These are phyloP conservation scores for Pseudogymnoascus sp. DNA, from an alignment of 2,329 filamentous ascomycete species.

Conservation along the genomic window DNA sequence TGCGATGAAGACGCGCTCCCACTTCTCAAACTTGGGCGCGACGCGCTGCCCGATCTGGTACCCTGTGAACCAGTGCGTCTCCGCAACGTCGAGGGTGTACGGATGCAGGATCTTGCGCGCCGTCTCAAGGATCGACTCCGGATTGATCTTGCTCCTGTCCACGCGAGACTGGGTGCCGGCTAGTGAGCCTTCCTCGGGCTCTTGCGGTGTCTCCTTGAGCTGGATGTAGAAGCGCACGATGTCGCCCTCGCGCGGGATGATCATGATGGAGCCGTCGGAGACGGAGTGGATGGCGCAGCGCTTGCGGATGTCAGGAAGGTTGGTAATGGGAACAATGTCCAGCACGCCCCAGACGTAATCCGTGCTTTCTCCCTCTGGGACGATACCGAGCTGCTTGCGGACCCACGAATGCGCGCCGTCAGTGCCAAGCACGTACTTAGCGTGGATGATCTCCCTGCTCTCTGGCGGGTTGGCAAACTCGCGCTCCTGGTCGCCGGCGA, in stretches of 20 bases:
- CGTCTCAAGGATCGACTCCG: slow-evolving; percentile 53
- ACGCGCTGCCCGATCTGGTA: slow-evolving; percentile 64
- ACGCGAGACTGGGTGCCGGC: slow-evolving; percentile 29
- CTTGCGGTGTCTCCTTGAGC: slow-evolving; percentile 35
- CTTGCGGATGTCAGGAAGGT: slow-evolving; percentile 55
- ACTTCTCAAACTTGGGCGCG: slow-evolving; percentile 48
- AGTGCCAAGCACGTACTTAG: slow-evolving; percentile 42
- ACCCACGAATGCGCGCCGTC: slow-evolving; percentile 46
- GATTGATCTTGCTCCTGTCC: slow-evolving; percentile 56
- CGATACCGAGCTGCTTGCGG: slow-evolving; percentile 33
- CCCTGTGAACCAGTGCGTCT: slow-evolving; percentile 61
- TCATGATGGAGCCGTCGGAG: slow-evolving; percentile 47
- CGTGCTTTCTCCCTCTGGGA: slow-evolving; percentile 36
- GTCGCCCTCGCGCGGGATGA: slow-evolving; percentile 61
- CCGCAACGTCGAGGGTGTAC: slow-evolving; percentile 55
- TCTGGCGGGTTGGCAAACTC: slow-evolving; percentile 26
- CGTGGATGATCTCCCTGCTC: slow-evolving; percentile 26
- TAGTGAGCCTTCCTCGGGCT: slow-evolving; percentile 35
- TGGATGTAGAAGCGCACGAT: slow-evolving; percentile 60
- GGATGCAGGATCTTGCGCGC: slow-evolving; percentile 60
- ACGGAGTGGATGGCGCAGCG: slow-evolving; percentile 52
- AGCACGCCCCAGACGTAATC: slow-evolving; percentile 40
- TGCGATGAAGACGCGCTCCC: slow-evolving; percentile 57
- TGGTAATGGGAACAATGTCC: slow-evolving; percentile 45
- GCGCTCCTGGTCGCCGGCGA: slow-evolving; percentile 46